Evolutionary conservation across 2,329 filamentous ascomycete species (phyloP), one percentile per base, ranked within the genome.

Genomic region (Zelopaecilomyces penicillatus): DNA sequence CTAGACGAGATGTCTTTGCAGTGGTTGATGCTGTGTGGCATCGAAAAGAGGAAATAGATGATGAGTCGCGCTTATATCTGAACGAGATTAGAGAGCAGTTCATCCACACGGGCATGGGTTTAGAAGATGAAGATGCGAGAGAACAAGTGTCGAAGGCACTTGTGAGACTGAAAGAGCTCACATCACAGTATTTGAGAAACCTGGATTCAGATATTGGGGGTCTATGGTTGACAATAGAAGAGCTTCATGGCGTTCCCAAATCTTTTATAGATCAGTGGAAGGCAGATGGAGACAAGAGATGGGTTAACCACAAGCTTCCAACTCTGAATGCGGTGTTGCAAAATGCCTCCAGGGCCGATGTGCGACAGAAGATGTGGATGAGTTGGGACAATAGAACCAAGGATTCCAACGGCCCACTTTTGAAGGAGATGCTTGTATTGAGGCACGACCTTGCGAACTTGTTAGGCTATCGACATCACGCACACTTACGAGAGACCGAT

Each of bases 161-260:
- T n/a, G 43, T 36, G n/a, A 41, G 35, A n/a, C 31, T 44, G 6
- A 30, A 29, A 6, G 36, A 39, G 12, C 38, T 49, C n/a, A 39
- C 33, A 19, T 12, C 6, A n/a, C 39, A 44, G 43, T 41, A 44
- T 34, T 39, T 43, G 27, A 85, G 85, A 69, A 83, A 80, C 54
- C 66, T 88, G 42, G 87, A 87, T 56, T 83, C 87, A 63, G 84
- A 89, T 66, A 78, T 80, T 48, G 81, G 80, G 11, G 82, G 82
- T 1, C 62, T 86, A 39, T 88, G 83, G 83, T 80, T 88, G 54
- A 83, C 81, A 4, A 67, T 62, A 9, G 73, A 82, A 52, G 77
- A 88, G 63, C 68, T 89, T 8, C 75, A 82, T 30, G 84, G 84
- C 37, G 81, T 87, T n/a, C 83, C 84, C 0, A 67, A 74, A n/a